Base-by-base conservation (phyloP, 352 stramenopile genomes). In the Globisporangium uncinulatum region DNA sequence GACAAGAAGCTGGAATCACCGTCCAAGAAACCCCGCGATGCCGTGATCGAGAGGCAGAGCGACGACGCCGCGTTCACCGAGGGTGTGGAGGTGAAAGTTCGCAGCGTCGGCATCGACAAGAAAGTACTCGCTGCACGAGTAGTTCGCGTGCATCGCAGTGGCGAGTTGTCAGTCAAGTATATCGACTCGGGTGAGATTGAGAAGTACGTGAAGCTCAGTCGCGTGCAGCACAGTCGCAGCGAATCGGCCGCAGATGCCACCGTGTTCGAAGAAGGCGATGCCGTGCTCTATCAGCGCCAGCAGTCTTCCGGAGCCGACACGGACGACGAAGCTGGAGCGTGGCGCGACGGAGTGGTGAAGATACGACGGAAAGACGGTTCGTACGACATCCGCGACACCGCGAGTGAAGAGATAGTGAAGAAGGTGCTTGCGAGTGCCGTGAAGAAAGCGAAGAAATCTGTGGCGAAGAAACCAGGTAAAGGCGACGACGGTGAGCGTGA, bases 141-240 rank as follows among this genome's bases (percentile, higher is more conserved):
- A 6, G 59, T 80, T 42, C 69, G 69, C 4, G 54, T 67, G 29
- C 70, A 81, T 43, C 69, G 67, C 11, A 79, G 67, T 42, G 72
- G 70, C 11, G 60, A 74, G 13, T 62, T 67, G 6, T 67, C 59
- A 6, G 64, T 81, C 39, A 66, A 76, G 44, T 79, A 76, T 42
- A 53, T 71, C 2, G 44, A 57, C 0, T 67, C 61, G 0, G 70
- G 61, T 8, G 62, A 74, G 52, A 48, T 66, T 0, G 72, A 79
- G 59, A 81, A 76, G 53, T 70, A 67, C 29, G 67, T 81, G 20
- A 48, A 54, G 54, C 34, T 29, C 51, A 24, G 34, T 10, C 56
- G 56, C 3, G 46, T 61, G 11, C 47, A 56, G 21, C 47, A 37
- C 48, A 43, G 21, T 14, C 19, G 50, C 50, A 47, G 34, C n/a